Evolutionary conservation across 768 basidiomycete genomes (phyloP).

Genomic region (Pulveroboletus sp.): DNA sequence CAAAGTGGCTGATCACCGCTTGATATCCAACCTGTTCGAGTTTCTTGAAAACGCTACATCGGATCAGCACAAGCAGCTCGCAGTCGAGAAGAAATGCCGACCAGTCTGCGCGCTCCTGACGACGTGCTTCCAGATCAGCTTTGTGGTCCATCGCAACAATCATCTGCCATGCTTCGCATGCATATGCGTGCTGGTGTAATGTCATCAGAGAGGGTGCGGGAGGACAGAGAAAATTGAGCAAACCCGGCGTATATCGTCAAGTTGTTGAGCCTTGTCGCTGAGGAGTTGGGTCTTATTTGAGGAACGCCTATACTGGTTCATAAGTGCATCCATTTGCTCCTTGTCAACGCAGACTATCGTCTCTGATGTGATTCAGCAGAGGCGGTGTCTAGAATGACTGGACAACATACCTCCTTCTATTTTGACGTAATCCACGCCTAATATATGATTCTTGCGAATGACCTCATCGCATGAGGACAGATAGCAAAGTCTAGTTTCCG

Average conservation of each 20-base stretch:
- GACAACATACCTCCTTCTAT: not conserved
- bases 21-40: not conserved
- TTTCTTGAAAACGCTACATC: not conserved
- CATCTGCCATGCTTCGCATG: not conserved
- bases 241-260: no score
- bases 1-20: not conserved
- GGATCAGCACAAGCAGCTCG: no score
- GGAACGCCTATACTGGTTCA: not conserved
- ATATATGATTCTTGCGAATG: not conserved
- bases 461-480: not conserved
- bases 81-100: not conserved
- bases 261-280: not conserved
- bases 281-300: not conserved
- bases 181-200: not conserved
- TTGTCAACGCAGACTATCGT: not conserved
- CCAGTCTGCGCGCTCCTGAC: not conserved
- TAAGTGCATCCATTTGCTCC: not conserved
- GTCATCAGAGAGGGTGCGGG: no score
- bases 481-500: not conserved
- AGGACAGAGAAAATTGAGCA: not conserved
- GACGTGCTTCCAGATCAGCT: not conserved
- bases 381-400: not conserved
- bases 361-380: not conserved
- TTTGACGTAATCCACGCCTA: not conserved
- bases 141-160: accelerated